Evolutionary conservation across 2,329 filamentous ascomycete genomes (phyloP), one percentile per base, ranked within the genome.

Genomic region (Fusarium sp.): DNA sequence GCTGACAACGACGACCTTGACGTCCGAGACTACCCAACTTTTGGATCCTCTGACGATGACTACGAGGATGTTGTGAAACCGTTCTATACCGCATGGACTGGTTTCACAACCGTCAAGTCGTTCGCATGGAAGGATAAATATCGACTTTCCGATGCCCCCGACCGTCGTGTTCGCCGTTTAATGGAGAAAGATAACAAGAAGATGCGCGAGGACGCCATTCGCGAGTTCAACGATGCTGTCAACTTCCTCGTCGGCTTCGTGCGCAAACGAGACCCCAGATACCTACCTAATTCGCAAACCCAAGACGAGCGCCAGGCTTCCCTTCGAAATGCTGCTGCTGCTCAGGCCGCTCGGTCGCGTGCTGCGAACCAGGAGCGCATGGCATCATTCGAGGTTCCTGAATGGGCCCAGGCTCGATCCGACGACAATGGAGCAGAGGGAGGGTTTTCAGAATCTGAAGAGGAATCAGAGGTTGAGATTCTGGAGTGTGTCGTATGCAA

Each of bases 141-240:
- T 82, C 88, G 92, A 54, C 86, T 94, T 25, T 92, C 92, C 0
- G 94, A 98, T 75, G 95, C 94, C 3, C 94, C 94, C 3, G 95
- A 99, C 81, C 90, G 96, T 55, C 89, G 92, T 41, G 87, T 94
- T 20, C 90, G 95, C 56, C 89, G 96, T 36, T 78, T 94, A 42
- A 97, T 98, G 91, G 96, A 98, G 79, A 98, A 97, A 81, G 95
- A 98, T 80, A 99, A 99, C 81, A 93, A 91, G 75, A 93, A 92
- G 71, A 82, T 92, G 29, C 89, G 96, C 57, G 95, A 98, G 25
- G 93, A 95, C 58, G 94, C 91, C 5, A 89, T 93, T 15, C 89
- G 92, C 62, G 93, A 97, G 73, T 98, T 97, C 84, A 98, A 98
- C 81, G 94, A 97, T 68, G 93, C 94, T 6, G 94, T 99, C 35